Evolutionary conservation across 2,329 filamentous ascomycete species (phyloP), one percentile per base, ranked within the genome.

Genomic region (Trichophyton mentagrophytes): DNA sequence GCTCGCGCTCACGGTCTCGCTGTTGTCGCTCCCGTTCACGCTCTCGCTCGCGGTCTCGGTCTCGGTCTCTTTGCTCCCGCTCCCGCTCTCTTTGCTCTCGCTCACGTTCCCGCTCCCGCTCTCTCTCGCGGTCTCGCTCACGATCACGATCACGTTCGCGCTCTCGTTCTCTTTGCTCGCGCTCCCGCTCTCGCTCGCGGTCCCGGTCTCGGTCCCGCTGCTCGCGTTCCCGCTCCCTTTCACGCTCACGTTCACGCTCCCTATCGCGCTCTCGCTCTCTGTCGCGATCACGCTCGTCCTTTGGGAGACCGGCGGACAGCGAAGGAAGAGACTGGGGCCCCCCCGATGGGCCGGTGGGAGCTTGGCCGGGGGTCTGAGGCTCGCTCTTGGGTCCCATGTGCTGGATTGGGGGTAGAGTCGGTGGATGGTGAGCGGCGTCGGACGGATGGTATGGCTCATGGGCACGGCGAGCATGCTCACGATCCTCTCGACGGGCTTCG

Each of bases 381-480:
- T 72, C 71, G 59, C 82, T 80, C 69, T 84, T 81, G 9, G 82
- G 78, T 4, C 75, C 73, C 75, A 74, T 76, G 65, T 70, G 73
- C 67, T 77, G 74, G 65, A 77, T 74, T 25, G 79, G 77, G n/a
- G 76, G 76, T 55, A 80, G 85, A 55, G 81, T 82, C 36, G 80
- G 85, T 25, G 86, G 86, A 69, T 95, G 91, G 70, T 96, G 91
- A 1, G 91, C 90, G 60, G 90, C 89, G 73, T 96, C 90, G 0
- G 91, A 96, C 3, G 92, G 90, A 71, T 96, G 89, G 69, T 96
- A 96, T 60, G 81, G 85, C 59, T 93, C 88, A 64, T 85, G 86
- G 36, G 81, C 82, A 60, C 88, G 85, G 58, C 88, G 87, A 67
- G 87, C 82, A 36, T 88, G 85, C 59, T 82, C 81, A 13, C 49